Conservation (phyloP, 768 basidiomycete genomes). For the Pilatotrama ljubarskyi region DNA sequence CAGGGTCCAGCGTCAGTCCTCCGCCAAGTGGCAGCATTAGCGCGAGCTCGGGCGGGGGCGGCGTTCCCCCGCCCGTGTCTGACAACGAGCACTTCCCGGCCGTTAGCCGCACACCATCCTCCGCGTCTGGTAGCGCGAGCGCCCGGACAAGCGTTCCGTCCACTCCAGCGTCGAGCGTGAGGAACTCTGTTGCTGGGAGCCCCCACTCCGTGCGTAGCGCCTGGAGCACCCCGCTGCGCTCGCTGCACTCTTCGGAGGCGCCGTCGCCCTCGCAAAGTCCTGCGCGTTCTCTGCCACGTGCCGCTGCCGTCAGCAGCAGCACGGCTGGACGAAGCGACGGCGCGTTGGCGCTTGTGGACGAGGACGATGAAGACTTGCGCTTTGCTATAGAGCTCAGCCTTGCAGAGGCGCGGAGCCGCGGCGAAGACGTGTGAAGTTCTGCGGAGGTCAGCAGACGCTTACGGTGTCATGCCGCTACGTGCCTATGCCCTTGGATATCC, state of each 20-base stretch:
- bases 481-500: background rate
- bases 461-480: background rate
- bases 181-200: constrained; percentile 24
- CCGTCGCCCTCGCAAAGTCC: constrained; percentile 24
- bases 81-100: constrained; percentile 36
- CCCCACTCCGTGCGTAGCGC: constrained; percentile 28
- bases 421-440: constrained; percentile 23
- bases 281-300: background rate
- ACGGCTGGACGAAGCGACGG: background rate
- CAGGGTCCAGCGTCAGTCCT: constrained; percentile 40
- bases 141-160: constrained; percentile 18
- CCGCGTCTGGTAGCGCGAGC: constrained; percentile 21
- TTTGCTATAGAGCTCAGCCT: constrained; percentile 72
- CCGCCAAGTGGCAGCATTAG: background rate
- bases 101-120: constrained; percentile 34
- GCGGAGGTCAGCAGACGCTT: background rate
- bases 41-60: constrained; percentile 12
- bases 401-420: constrained; percentile 53
- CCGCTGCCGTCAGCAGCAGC: background rate
- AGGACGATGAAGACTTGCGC: constrained; percentile 63
- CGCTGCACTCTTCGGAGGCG: constrained; percentile 23
- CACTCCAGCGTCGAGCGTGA: constrained; percentile 16
- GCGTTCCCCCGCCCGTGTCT: constrained; percentile 15
- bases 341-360: constrained; percentile 25
- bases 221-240: constrained; percentile 34